phyloP scores from a whole-genome alignment of 164 flowering plant species.

The Magnolia kwangsiensis region DNA sequence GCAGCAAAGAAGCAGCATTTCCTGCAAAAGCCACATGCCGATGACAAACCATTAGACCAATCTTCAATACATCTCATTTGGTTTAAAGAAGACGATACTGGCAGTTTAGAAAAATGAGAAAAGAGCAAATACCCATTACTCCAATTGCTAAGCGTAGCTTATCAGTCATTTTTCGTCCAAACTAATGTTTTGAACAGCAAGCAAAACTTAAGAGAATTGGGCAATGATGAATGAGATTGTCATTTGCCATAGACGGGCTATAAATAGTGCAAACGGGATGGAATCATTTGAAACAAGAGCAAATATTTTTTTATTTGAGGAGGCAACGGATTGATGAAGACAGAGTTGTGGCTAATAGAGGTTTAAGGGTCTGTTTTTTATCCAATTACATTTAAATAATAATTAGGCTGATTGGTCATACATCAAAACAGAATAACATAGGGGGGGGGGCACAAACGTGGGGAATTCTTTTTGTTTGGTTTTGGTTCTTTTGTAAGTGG shows the following conservation, averaged over 20 bases:
- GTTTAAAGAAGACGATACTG: neutral
- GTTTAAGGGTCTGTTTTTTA: neutral
- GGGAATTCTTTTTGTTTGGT: constrained; percentile 10
- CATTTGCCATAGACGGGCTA: constrained; percentile 4
- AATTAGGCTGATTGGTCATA: neutral
- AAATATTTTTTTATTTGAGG: neutral
- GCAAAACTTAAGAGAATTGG: neutral
- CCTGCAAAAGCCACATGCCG: constrained; percentile 38
- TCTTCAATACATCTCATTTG: neutral
- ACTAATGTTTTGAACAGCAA: neutral
- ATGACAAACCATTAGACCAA: neutral
- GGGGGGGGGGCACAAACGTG: neutral
- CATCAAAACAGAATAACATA: neutral
- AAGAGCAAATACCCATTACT: constrained; percentile 36
- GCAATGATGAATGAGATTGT: constrained; percentile 1
- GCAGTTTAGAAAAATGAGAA: neutral
- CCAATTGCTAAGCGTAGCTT: constrained; percentile 36
- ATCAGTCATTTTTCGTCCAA: constrained; percentile 31
- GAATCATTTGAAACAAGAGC: neutral
- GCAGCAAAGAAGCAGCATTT: constrained; percentile 58
- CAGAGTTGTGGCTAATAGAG: neutral
- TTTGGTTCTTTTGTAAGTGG: constrained; percentile 25
- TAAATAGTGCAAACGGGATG: constrained; percentile 11
- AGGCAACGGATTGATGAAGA: neutral
- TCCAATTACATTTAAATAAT: neutral